These are phyloP conservation scores for Naematelia aurantialba DNA, from an alignment of 768 basidiomycete species.

Conservation along the genomic window DNA sequence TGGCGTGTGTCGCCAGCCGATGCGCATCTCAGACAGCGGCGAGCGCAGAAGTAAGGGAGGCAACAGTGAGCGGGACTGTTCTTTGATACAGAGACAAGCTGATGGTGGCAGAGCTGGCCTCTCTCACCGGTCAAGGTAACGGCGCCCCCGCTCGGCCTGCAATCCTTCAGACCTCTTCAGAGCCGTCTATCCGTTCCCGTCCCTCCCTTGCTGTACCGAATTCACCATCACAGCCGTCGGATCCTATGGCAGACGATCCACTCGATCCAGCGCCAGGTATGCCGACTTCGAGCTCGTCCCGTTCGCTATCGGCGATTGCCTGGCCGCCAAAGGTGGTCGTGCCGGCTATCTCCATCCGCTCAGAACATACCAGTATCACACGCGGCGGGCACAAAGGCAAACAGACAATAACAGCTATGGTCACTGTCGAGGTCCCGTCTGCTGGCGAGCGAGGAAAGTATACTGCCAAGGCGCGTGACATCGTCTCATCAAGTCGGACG, in stretches of 20 bases:
- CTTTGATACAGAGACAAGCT: not conserved
- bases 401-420: slow-evolving; percentile 88
- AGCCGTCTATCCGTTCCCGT: slow-evolving; percentile 33
- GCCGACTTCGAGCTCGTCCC: not conserved
- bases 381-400: slow-evolving; percentile 57
- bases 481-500: slow-evolving; percentile 5
- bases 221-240: slow-evolving; percentile 43
- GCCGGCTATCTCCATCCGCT: slow-evolving; percentile 86
- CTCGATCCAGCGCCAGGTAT: slow-evolving; percentile 56
- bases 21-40: slow-evolving; percentile 90
- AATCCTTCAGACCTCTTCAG: slow-evolving; percentile 51
- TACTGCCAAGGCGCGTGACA: slow-evolving; percentile 13
- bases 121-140: slow-evolving; percentile 68
- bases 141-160: slow-evolving; percentile 48
- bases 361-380: slow-evolving; percentile 80
- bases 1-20: slow-evolving; percentile 91
- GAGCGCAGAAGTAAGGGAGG: slow-evolving; percentile 61
- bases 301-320: not conserved
- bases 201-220: slow-evolving; percentile 7
- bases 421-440: slow-evolving; percentile 80
- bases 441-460: slow-evolving; percentile 40
- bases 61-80: slow-evolving; percentile 68
- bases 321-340: slow-evolving; percentile 67
- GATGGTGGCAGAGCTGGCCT: slow-evolving; percentile 70
- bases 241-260: slow-evolving; percentile 82